phyloP scores from a whole-genome alignment of 768 basidiomycete species.

The Mycena rosella region DNA sequence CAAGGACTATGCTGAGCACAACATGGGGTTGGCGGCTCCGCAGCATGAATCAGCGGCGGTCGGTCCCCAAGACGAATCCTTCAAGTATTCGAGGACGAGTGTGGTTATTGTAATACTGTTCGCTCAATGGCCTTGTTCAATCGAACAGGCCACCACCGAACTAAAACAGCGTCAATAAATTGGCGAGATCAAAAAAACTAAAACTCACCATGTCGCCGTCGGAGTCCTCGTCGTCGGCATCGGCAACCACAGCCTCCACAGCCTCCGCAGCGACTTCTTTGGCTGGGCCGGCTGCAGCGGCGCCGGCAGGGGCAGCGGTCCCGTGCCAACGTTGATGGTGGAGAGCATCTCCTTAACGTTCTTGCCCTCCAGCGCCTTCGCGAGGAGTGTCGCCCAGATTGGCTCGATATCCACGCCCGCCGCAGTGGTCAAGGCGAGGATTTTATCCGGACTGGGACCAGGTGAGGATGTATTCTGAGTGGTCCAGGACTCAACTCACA shows the following conservation, averaged over 20 bases:
- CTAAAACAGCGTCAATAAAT: too few species aligned
- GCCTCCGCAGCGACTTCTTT: conserved; percentile 1
- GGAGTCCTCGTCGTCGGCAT: neutral
- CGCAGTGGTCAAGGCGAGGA: conserved; percentile 72
- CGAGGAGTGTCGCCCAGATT: conserved; percentile 88
- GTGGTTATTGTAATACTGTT: too few species aligned
- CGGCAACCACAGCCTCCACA: conserved; percentile 2
- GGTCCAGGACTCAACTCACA: conserved; percentile 54
- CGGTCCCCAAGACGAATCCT: too few species aligned
- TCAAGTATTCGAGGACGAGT: too few species aligned
- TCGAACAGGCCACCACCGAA: too few species aligned
- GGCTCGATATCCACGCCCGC: conserved; percentile 81
- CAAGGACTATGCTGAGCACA: too few species aligned
- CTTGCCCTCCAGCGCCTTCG: conserved; percentile 89
- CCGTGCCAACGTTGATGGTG: conserved; percentile 69
- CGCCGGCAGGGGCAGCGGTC: neutral
- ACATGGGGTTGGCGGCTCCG: too few species aligned
- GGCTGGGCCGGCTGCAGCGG: neutral
- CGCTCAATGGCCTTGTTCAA: too few species aligned
- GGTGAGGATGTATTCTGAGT: neutral
- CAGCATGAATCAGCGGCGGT: too few species aligned
- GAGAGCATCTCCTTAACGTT: conserved; percentile 83
- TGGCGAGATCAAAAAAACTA: conserved; percentile 14
- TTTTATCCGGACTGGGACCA: conserved; percentile 74
- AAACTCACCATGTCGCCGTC: conserved; percentile 13